A percentile compares a stretch with the other conserved stretches of the same genome.
phyloP scores from a whole-genome alignment of 495 filamentous ascomycete genomes.

The Pyrenula massariospora region DNA sequence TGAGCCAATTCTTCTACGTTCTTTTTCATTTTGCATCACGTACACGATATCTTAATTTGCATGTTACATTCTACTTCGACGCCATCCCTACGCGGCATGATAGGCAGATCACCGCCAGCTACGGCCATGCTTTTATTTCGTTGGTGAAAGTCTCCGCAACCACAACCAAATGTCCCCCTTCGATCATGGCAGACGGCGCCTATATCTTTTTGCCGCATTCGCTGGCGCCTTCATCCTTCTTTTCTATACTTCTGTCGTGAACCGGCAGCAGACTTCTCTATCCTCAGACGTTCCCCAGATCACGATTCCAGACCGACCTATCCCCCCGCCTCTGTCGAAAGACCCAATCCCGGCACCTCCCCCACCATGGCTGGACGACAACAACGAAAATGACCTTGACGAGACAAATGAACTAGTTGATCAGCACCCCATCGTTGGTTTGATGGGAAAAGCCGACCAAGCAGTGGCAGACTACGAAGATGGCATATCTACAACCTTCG shows the following conservation, averaged over 20 bases:
- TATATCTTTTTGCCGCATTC: slow-evolving; percentile 1
- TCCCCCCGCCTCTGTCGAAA: not conserved
- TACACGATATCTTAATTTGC: too few species aligned
- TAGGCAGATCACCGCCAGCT: not conserved
- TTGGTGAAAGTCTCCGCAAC: not conserved
- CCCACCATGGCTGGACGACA: not conserved
- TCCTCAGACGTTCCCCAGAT: not conserved
- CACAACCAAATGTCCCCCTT: not conserved
- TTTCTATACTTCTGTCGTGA: not conserved
- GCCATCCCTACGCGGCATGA: not conserved
- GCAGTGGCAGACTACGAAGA: slow-evolving; percentile 12
- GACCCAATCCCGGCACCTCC: not conserved
- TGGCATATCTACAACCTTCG: slow-evolving; percentile 32
- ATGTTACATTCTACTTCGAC: too few species aligned
- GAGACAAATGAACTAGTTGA: slow-evolving; percentile 6
- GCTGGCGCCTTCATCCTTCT: not conserved
- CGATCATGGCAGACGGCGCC: slow-evolving; percentile 1
- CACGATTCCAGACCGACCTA: not conserved
- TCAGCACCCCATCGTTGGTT: slow-evolving; percentile 16
- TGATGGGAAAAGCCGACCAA: slow-evolving; percentile 18
- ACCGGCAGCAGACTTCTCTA: not conserved
- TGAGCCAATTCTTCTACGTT: too few species aligned
- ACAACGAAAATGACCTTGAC: not conserved
- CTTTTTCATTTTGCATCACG: too few species aligned
- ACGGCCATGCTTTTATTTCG: not conserved